Base-by-base conservation (phyloP, 2,329 filamentous ascomycete genomes). In the Pseudocercospora musae region DNA sequence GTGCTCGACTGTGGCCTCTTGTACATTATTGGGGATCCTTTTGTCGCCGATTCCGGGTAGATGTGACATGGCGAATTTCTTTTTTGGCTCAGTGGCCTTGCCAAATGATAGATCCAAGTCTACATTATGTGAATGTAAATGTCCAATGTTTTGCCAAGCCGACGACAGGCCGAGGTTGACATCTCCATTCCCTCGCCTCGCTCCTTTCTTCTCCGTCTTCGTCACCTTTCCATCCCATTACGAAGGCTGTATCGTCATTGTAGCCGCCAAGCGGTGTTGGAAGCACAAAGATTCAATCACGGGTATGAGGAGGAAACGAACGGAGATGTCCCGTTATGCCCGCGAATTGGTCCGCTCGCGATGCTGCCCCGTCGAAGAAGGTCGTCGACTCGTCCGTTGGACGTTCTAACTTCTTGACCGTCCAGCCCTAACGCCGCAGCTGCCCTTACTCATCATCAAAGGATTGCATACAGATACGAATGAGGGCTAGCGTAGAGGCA, bases 1-100 rank as follows among this genome's bases (percentile, higher is more conserved):
- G 55, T 69, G 67, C 53, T 64, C 62, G 31, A 68, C 50, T 13
- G 65, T 68, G 13, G 62, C 52, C 42, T 62, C 59, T 15, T 62
- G 53, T 11, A 66, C 60, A 52, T 29, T 25, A 8, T 52, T 7
- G 7, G 48, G 48, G 7, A 52, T 29, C 4, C 23, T 25, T 4
- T 29, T 29, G 7, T 52, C 23, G 25, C 48, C 31, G 21, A 31
- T 52, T 10, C 31, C 31, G 15, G 21, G 20, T 29, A 52, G 25
- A n/a, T 52, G 48, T 9, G 48, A 52, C 48, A 52, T 52, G 8
- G 31, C 18, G 25, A 18, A n/a, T 2, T n/a, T 0, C 20, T 18
- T 13, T 10, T 21, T 18, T 3, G 6, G 44, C 11, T 21, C 13
- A 37, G 13, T n/a, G 13, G 10, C 29, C 29, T 11, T 11, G 8